Evolutionary conservation across 352 stramenopile species (phyloP).

Genomic region (Hyaloperonospora arabidopsidis): DNA sequence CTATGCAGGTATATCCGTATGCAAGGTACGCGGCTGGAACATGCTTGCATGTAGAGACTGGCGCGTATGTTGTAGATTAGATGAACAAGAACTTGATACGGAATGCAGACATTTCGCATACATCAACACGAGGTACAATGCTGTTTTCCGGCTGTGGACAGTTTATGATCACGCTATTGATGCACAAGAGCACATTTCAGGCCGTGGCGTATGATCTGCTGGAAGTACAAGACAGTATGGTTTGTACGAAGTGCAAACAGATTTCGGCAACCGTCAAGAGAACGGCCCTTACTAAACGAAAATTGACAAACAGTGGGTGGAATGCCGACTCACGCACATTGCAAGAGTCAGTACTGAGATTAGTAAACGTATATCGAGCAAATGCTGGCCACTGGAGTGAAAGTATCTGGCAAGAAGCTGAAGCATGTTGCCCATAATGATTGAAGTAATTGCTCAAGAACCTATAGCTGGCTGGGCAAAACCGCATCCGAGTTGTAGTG

Average conservation of each 20-base stretch:
- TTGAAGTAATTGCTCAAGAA: conserved; percentile 85
- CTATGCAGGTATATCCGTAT: conserved; percentile 96
- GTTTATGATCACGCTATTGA: conserved; percentile 91
- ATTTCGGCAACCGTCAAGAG: conserved; percentile 65
- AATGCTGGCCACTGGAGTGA: conserved; percentile 89
- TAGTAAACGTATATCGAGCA: conserved; percentile 88
- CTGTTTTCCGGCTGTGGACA: conserved; percentile 92
- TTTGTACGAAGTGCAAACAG: conserved; percentile 88
- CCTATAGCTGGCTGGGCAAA: conserved; percentile 63
- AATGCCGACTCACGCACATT: conserved; percentile 95
- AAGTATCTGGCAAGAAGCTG: conserved; percentile 88
- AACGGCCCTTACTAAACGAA: conserved; percentile 94
- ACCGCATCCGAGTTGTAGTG: conserved; percentile 87
- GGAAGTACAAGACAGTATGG: conserved; percentile 89
- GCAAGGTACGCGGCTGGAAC: conserved; percentile 86
- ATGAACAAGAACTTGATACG: conserved; percentile 93
- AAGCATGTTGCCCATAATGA: conserved; percentile 79
- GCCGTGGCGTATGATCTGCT: conserved; percentile 95
- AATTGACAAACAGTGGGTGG: conserved; percentile 94
- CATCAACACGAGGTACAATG: conserved; percentile 84
- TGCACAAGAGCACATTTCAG: conserved; percentile 98
- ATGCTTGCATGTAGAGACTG: conserved; percentile 80
- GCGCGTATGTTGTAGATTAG: conserved; percentile 89
- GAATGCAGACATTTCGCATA: conserved; percentile 89
- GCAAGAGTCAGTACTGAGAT: conserved; percentile 83